Evolutionary conservation across 2,329 filamentous ascomycete species (phyloP), one percentile per base, ranked within the genome.

Genomic region (Coleophoma cylindrospora): DNA sequence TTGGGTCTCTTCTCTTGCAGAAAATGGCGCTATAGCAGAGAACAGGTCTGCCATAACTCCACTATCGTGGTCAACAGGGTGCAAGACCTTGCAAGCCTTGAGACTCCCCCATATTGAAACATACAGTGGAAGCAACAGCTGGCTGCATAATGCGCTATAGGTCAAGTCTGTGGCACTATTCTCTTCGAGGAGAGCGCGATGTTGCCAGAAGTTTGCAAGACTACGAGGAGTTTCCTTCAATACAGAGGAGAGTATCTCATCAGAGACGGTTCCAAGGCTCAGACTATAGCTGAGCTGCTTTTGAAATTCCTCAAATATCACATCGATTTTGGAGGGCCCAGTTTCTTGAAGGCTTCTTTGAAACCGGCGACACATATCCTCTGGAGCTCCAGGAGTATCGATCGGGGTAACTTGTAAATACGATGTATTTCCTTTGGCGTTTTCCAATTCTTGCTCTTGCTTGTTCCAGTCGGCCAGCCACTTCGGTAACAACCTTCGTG

Each of bases 31-130:
- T 17, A 27, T 8, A 27, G 50, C n/a, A 17, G 50, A 45, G 10
- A 65, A 40, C 6, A 64, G 19, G 19, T 61, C 45, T 17, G 36
- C 40, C 15, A 48, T 46, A 32, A 61, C 43, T 14, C 53, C 50
- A 33, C 43, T 33, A 7, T 34, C 43, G 36, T 53, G 50, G 19
- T 60, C 56, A 14, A 37, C 47, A 4, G 56, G 49, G 10, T 43
- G 41, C 27, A 64, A 27, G 38, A 62, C 55, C 50, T 59, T 57
- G 34, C 52, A 61, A 21, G 49, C 49, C 19, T 48, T 38, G 10
- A 64, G 53, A 3, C 62, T 61, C 11, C 55, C 43, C 62, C 62
- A 65, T 27, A 60, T 40, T n/a, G 52, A 44, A 45, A 52, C 43
- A 45, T 56, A 63, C 34, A 64, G 55, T 11, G 47, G 32, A n/a